Evolutionary conservation across 371 early-diverging fungal genomes (phyloP).

Genomic region (Batrachochytrium dendrobatidis): DNA sequence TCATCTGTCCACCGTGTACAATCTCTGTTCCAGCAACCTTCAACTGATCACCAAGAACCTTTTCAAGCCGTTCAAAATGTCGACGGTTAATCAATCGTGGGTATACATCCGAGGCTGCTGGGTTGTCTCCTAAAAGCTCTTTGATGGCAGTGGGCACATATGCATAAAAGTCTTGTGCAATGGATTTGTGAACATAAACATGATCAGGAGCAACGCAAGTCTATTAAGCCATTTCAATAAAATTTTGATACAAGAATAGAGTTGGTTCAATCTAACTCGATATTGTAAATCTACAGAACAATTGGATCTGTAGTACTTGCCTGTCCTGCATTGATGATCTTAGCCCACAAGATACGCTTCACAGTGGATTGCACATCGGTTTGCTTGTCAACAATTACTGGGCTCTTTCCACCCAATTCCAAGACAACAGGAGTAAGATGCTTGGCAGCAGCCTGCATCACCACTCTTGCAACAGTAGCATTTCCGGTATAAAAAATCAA

Average conservation of each 20-base stretch:
- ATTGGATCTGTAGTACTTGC: slow-evolving; percentile 26
- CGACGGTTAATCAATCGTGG: slow-evolving; percentile 63
- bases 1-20: slow-evolving; percentile 23
- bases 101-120: slow-evolving; percentile 33
- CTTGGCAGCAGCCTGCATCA: slow-evolving; percentile 62
- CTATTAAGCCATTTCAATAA: slow-evolving; percentile 38
- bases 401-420: slow-evolving; percentile 89
- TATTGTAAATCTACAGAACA: no score
- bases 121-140: slow-evolving; percentile 34
- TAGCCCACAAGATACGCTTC: slow-evolving; percentile 75
- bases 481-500: slow-evolving; percentile 88
- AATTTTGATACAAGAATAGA: no score
- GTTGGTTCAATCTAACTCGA: no score
- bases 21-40: slow-evolving; percentile 13
- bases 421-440: slow-evolving; percentile 75
- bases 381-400: slow-evolving; percentile 58
- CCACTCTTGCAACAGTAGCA: slow-evolving; percentile 63
- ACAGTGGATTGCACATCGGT: slow-evolving; percentile 59
- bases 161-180: slow-evolving; percentile 44
- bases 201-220: slow-evolving; percentile 88
- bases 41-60: slow-evolving; percentile 41
- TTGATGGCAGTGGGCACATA: slow-evolving; percentile 46
- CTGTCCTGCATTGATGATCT: slow-evolving; percentile 78
- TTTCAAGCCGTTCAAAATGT: slow-evolving; percentile 63
- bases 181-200: slow-evolving; percentile 52